Percentiles rank a stretch among this genome's conserved stretches.
phyloP scores from a whole-genome alignment of 495 filamentous ascomycete species.

The Aspergillus steynii region DNA sequence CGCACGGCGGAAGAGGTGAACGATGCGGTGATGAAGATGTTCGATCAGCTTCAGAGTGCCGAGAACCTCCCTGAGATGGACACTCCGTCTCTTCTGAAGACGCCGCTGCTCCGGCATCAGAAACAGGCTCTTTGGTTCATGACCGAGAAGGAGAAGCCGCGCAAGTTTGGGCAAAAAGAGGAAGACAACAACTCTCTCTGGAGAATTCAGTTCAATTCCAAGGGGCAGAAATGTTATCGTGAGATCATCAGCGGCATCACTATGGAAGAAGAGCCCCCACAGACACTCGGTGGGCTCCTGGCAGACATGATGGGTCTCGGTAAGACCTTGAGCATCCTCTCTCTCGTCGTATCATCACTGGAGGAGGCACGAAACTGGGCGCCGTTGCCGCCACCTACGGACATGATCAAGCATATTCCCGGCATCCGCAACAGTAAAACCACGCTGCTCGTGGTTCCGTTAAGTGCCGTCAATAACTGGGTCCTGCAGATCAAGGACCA shows the following conservation, averaged over 20 bases:
- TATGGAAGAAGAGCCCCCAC: slow-evolving; percentile 61
- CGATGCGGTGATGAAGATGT: slow-evolving; percentile 80
- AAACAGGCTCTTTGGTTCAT: slow-evolving; percentile 91
- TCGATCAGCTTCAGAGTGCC: slow-evolving; percentile 72
- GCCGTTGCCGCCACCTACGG: slow-evolving; percentile 22
- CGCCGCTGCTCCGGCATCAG: slow-evolving; percentile 79
- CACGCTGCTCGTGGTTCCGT: slow-evolving; percentile 85
- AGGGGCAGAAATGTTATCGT: slow-evolving; percentile 62
- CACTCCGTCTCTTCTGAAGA: slow-evolving; percentile 58
- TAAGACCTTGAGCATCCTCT: slow-evolving; percentile 88
- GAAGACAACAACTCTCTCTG: slow-evolving; percentile 71
- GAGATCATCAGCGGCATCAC: slow-evolving; percentile 81
- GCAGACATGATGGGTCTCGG: slow-evolving; percentile 98
- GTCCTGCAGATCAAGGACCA: slow-evolving; percentile 84
- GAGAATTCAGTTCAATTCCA: slow-evolving; percentile 53
- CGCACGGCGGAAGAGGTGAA: slow-evolving; percentile 82
- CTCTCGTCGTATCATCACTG: slow-evolving; percentile 66
- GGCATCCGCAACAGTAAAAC: slow-evolving; percentile 68
- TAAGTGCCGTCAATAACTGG: slow-evolving; percentile 92
- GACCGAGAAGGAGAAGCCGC: slow-evolving; percentile 71
- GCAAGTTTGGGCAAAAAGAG: slow-evolving; percentile 53
- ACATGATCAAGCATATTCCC: slow-evolving; percentile 36
- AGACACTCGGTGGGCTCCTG: slow-evolving; percentile 81
- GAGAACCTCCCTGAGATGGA: slow-evolving; percentile 80
- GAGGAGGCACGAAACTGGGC: slow-evolving; percentile 58